These are phyloP conservation scores for cucumber (Cucumis sativus) DNA, from an alignment of 306 rosid species.

Conservation along the genomic window DNA sequence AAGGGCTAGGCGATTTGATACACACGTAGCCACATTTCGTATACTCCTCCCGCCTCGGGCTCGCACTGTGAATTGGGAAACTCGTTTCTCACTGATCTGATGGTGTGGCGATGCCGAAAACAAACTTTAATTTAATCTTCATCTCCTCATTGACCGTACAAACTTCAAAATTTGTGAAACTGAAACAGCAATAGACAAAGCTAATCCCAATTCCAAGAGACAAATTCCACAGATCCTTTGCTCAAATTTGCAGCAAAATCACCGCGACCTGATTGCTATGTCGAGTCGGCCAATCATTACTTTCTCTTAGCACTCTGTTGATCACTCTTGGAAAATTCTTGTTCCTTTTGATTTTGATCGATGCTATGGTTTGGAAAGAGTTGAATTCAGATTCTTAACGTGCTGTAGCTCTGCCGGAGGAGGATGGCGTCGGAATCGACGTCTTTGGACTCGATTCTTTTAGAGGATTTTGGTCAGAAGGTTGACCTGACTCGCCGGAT, in stretches of 20 bases:
- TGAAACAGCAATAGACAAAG: neutral
- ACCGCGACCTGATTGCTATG: neutral
- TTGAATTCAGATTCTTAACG: neutral
- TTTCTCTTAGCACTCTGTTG: neutral
- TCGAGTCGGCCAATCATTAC: neutral
- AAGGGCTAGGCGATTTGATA: neutral
- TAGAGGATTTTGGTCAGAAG: constrained; percentile 92
- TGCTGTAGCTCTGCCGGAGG: neutral
- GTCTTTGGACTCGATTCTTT: constrained; percentile 39
- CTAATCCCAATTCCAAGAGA: neutral
- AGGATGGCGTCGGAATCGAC: constrained; percentile 14
- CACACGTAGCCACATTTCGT: neutral
- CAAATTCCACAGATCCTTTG: neutral
- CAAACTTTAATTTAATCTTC: neutral
- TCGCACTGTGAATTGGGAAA: neutral
- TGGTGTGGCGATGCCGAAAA: neutral
- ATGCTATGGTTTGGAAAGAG: neutral
- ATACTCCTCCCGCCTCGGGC: neutral
- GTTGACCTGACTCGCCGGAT: constrained; percentile 96
- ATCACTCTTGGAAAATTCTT: neutral
- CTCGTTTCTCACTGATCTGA: neutral
- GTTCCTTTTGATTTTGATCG: neutral
- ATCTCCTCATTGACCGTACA: neutral
- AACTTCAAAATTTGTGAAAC: neutral
- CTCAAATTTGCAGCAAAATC: neutral